Evolutionary conservation across 345 rosid species (phyloP), one percentile per base, ranked within the genome.

Genomic region (Moricandia moricandioides): DNA sequence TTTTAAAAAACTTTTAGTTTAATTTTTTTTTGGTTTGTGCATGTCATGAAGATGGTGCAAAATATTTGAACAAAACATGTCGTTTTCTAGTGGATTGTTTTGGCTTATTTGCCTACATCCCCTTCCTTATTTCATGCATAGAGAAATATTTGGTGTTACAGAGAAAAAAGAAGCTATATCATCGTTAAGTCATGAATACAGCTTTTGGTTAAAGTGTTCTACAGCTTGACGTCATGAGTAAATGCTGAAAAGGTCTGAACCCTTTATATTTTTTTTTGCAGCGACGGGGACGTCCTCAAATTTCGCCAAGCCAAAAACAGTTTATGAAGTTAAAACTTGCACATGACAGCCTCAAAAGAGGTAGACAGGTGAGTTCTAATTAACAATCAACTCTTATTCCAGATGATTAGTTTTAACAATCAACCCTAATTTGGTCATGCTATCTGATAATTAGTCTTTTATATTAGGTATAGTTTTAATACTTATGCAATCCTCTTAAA

Each of bases 161-260:
- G 24, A 21, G 24, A 21, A 21, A 21, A 21, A 21, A 21, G 24
- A 21, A 21, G 24, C 24, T 21, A 21, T 21, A 21, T 21, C 24
- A 21, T 21, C 24, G 24, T 56, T 37, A 35, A 16, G 12, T 43
- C 43, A 40, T 16, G 57, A 43, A 59, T 6, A 47, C 2, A 47
- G 52, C 17, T n/a, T 47, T n/a, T 47, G 5, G 52, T n/a, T 47
- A 47, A 21, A 12, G 12, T 26, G 11, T 40, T 16, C 2, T 37
- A 57, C 27, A 56, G 8, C 12, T 70, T 70, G 24, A 39, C 31
- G 16, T 39, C 29, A 26, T 70, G 73, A 58, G 58, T 9, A 59
- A 60, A 43, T 30, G 58, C 35, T 70, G 57, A 58, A 58, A 58
- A 39, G 60, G 43, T 18, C 12, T 70, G 43, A 59, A 29, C 31